Conservation (phyloP, 2,329 filamentous ascomycete species). For the Aspergillaceae sp. region DNA sequence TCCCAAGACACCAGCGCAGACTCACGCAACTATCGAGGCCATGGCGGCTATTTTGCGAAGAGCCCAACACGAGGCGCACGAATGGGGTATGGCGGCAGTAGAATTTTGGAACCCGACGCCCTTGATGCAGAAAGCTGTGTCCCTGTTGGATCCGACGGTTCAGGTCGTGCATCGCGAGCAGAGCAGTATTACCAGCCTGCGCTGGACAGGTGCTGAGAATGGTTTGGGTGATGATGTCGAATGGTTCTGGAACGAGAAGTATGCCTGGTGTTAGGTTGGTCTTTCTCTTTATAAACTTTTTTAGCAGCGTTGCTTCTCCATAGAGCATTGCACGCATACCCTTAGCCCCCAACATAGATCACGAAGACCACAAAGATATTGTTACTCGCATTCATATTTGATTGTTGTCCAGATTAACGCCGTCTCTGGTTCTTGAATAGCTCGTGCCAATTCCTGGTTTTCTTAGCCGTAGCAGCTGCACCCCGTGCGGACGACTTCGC, state of each 20-base stretch:
- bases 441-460: slow-evolving; percentile 37
- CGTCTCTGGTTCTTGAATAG: slow-evolving; percentile 31
- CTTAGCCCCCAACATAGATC: too few species aligned
- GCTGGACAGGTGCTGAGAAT: slow-evolving; percentile 37
- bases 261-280: slow-evolving; percentile 38
- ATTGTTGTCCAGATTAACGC: slow-evolving; percentile 12
- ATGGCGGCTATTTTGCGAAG: slow-evolving; percentile 57
- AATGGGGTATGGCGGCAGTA: slow-evolving; percentile 62
- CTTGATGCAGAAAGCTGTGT: slow-evolving; percentile 38
- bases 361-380: too few species aligned
- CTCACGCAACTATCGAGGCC: slow-evolving; percentile 43
- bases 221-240: slow-evolving; percentile 32
- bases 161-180: slow-evolving; percentile 38
- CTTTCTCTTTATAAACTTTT: not conserved
- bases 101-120: slow-evolving; percentile 76
- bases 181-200: slow-evolving; percentile 39
- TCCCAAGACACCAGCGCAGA: slow-evolving; percentile 31
- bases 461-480: slow-evolving; percentile 22
- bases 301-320: too few species aligned
- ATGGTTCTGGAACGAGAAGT: slow-evolving; percentile 43
- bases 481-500: slow-evolving; percentile 16
- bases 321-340: too few species aligned
- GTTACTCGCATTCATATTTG: too few species aligned
- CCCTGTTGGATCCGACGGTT: slow-evolving; percentile 28
- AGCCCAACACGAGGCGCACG: slow-evolving; percentile 61